Evolutionary conservation across 2,329 filamentous ascomycete species (phyloP), one percentile per base, ranked within the genome.

Genomic region (Alternaria hordeiaustralica): DNA sequence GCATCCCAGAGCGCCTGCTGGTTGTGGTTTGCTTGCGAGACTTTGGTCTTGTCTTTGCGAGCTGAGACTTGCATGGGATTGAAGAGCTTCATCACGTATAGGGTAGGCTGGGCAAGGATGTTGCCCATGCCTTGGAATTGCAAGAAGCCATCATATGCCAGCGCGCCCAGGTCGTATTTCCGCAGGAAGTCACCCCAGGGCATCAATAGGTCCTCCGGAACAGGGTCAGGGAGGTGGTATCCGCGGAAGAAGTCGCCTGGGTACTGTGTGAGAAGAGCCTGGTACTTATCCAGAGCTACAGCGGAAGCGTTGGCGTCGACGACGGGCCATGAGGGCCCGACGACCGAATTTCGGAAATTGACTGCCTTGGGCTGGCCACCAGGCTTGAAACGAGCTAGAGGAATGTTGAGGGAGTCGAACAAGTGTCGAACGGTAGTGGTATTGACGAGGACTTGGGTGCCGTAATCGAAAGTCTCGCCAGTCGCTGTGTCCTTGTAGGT

Each of bases 401-500:
- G 33, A 41, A 55, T 41, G 21, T 25, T 41, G 25, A 55, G 53
- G 25, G 43, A 21, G 26, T 36, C 47, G n/a, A 59, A 59, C 33
- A 44, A 36, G 46, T 59, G 43, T 21, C 46, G 23, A 13, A 41
- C 57, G 47, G 36, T 45, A 10, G 57, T 30, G 33, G 47, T 59
- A 23, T 59, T 59, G 46, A 26, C 26, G 23, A 43, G 44, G 11
- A 59, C 23, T 26, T 43, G 33, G 5, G 53, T 49, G 21, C 57
- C 57, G 30, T 53, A 51, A 53, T 59, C 57, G 28, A 41, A 28
- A 13, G 57, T 51, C 25, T 43, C 21, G 33, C 44, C 44, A 9
- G 57, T 59, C 23, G 57, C 41, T 13, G 46, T 30, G 10, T 59
- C 57, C 15, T 44, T 59, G 47, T 59, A 59, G 7, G 57, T 55